Conservation (phyloP, 2,329 filamentous ascomycete genomes). For the Ascochyta lentis region DNA sequence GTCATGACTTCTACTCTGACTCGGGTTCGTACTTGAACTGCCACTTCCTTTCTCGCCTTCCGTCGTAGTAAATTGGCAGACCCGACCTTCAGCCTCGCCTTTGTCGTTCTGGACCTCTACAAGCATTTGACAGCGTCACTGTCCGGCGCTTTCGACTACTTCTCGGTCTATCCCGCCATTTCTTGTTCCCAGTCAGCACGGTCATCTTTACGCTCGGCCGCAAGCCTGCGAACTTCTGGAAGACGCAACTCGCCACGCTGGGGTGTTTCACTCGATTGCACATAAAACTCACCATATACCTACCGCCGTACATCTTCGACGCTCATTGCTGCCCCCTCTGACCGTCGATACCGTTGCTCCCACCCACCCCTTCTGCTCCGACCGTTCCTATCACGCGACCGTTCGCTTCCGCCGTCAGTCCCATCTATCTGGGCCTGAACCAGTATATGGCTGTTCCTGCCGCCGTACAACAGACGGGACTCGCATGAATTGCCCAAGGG, state of each 20-base stretch:
- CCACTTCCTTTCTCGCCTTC: slow-evolving; percentile 1
- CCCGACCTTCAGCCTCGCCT: slow-evolving; percentile 1
- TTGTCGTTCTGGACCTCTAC: neutral
- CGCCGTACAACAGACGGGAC: slow-evolving; percentile 20
- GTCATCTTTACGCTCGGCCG: slow-evolving; percentile 17
- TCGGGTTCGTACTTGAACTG: slow-evolving; percentile 7
- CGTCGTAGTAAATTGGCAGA: neutral
- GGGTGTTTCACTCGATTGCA: slow-evolving; percentile 13
- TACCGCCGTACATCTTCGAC: neutral
- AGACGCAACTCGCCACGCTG: slow-evolving; percentile 4
- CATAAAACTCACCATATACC: slow-evolving; percentile 3
- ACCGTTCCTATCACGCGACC: slow-evolving; percentile 15
- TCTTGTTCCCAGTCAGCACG: slow-evolving; percentile 28
- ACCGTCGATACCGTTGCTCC: neutral
- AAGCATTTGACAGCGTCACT: slow-evolving; percentile 6
- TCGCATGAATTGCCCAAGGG: slow-evolving; percentile 48
- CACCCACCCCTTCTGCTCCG: neutral
- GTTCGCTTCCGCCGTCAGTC: slow-evolving; percentile 9
- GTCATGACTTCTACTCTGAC: slow-evolving; percentile 18
- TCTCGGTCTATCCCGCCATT: slow-evolving; percentile 1
- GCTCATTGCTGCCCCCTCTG: neutral
- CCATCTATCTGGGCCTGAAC: slow-evolving; percentile 8
- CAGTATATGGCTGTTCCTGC: slow-evolving; percentile 33
- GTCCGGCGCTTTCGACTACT: slow-evolving; percentile 2
- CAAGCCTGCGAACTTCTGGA: slow-evolving; percentile 7